A percentile compares a stretch with the other conserved stretches of the same genome.
phyloP scores from a whole-genome alignment of 1,284 basidiomycete genomes.

The Xerocomus amazonicus region DNA sequence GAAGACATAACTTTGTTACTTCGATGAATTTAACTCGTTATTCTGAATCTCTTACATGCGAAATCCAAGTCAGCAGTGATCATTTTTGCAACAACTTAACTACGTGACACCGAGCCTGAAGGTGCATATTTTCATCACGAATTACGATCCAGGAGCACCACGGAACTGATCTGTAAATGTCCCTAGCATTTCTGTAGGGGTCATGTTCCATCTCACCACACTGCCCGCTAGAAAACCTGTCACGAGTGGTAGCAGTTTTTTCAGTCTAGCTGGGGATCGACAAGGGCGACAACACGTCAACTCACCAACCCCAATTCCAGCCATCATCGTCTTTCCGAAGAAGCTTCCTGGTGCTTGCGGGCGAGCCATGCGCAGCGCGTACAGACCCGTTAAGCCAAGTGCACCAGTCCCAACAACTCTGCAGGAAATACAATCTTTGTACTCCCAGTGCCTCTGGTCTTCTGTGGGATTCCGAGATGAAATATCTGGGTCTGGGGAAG shows the following conservation, averaged over 20 bases:
- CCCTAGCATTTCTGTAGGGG: constrained; percentile 25
- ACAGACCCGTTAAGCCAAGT: constrained; percentile 46
- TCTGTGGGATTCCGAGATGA: constrained; percentile 1
- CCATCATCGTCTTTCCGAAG: constrained; percentile 45
- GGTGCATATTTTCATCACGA: not conserved
- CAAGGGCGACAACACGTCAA: not conserved
- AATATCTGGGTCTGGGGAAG: not conserved
- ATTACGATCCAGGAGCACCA: constrained; percentile 7
- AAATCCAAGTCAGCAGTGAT: not conserved
- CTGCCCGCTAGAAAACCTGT: constrained; percentile 31
- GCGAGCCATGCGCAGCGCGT: constrained; percentile 50
- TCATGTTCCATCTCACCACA: constrained; percentile 32
- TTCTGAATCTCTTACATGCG: too few species aligned
- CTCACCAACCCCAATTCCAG: constrained; percentile 49
- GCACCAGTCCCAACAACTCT: constrained; percentile 48
- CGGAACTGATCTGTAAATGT: constrained; percentile 17
- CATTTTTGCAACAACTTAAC: not conserved
- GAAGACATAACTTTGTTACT: not conserved
- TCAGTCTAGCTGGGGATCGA: too few species aligned
- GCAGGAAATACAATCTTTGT: constrained; percentile 50
- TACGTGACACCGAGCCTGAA: not conserved
- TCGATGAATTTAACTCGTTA: too few species aligned
- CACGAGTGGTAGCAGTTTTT: too few species aligned
- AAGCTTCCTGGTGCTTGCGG: constrained; percentile 43
- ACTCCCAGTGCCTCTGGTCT: constrained; percentile 13